A percentile compares a stretch with the other conserved stretches of the same genome.
These are phyloP conservation scores for Coemansia sp. DNA, from an alignment of 192 early-diverging fungal genomes.

Conservation along the genomic window DNA sequence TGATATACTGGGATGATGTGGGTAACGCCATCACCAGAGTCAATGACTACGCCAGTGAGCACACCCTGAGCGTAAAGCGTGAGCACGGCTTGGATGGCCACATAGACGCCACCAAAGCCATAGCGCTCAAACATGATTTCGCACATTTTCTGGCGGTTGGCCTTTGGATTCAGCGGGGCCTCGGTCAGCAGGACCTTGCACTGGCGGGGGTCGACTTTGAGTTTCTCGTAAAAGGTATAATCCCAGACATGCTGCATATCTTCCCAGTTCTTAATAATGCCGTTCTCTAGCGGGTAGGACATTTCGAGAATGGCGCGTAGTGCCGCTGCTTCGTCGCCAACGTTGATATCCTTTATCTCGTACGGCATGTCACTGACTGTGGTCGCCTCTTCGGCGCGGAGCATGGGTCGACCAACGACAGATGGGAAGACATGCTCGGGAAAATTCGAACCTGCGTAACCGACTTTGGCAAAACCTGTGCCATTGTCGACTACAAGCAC, in stretches of 20 bases:
- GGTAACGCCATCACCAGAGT: slow-evolving; percentile 98
- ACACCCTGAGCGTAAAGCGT: slow-evolving; percentile 99
- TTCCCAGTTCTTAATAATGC: slow-evolving; percentile 96
- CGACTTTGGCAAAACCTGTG: slow-evolving; percentile 96
- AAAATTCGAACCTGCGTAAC: slow-evolving; percentile 94
- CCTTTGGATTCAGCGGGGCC: slow-evolving; percentile 91
- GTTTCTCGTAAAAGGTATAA: slow-evolving; percentile 93
- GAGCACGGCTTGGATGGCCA: slow-evolving; percentile 96
- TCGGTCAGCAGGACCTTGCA: slow-evolving; percentile 96
- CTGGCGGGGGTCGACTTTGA: slow-evolving; percentile 83
- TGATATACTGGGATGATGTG: slow-evolving; percentile 99
- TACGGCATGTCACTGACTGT: slow-evolving; percentile 53
- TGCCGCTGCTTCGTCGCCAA: slow-evolving; percentile 94
- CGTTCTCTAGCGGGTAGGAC: slow-evolving; percentile 99
- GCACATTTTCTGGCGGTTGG: slow-evolving; percentile 90
- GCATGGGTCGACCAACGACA: slow-evolving; percentile 96
- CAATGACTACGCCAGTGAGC: slow-evolving; percentile 94
- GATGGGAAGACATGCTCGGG: slow-evolving; percentile 94
- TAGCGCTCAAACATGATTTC: slow-evolving; percentile 97
- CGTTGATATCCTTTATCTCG: slow-evolving; percentile 91
- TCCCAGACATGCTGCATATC: slow-evolving; percentile 98
- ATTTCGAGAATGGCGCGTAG: slow-evolving; percentile 87
- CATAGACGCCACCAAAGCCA: slow-evolving; percentile 88
- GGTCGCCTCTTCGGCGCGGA: slow-evolving; percentile 89
- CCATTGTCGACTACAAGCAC: slow-evolving; percentile 84